phyloP scores from a whole-genome alignment of 2,329 filamentous ascomycete genomes.

The Aspergillus hortae region DNA sequence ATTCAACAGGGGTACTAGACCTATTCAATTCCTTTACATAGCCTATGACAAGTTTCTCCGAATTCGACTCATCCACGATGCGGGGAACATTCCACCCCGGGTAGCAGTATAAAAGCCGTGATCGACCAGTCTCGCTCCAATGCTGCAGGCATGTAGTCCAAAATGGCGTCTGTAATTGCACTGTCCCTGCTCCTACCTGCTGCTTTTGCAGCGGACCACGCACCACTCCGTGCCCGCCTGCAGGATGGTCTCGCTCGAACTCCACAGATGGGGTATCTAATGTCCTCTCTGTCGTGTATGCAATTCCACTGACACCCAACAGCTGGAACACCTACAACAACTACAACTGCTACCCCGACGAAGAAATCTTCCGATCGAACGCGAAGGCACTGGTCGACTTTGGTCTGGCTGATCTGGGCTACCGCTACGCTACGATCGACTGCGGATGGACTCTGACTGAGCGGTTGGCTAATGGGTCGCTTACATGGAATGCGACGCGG shows the following conservation, averaged over 20 bases:
- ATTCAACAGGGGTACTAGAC: too few relatives aligned
- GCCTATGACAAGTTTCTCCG: too few relatives aligned
- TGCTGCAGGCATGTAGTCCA: neutral
- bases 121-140: too few relatives aligned
- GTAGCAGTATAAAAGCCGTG: too few relatives aligned
- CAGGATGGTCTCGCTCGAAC: constrained; percentile 24
- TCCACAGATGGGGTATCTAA: constrained; percentile 27
- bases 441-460: constrained; percentile 54
- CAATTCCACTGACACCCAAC: neutral
- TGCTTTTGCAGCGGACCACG: too few relatives aligned
- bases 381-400: constrained; percentile 53
- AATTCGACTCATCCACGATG: too few relatives aligned
- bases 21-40: too few relatives aligned
- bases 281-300: neutral
- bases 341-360: constrained; percentile 49
- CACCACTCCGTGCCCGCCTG: constrained; percentile 6
- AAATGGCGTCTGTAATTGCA: neutral
- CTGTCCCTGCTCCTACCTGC: neutral
- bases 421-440: constrained; percentile 55
- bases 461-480: constrained; percentile 34
- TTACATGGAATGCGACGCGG: constrained; percentile 40
- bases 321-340: constrained; percentile 61
- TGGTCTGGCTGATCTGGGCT: constrained; percentile 52
- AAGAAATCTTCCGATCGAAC: constrained; percentile 50
- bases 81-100: too few relatives aligned